Conservation (phyloP, 495 filamentous ascomycete species). For the Penicillium tannophilum region DNA sequence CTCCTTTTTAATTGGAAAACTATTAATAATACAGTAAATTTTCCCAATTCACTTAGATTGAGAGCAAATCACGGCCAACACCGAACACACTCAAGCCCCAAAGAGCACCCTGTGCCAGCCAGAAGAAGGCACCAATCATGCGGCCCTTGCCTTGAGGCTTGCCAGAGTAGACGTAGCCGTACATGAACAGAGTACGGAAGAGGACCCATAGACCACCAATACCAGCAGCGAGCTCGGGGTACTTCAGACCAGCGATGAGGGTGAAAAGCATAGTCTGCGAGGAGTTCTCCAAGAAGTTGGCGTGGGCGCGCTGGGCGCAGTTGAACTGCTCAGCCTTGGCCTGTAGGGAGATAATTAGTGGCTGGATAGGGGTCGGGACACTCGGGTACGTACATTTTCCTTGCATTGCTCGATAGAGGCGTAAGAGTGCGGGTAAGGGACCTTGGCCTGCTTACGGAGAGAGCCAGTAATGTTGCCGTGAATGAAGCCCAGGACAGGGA, state of each 20-base stretch:
- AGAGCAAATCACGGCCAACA: slow-evolving; percentile 39
- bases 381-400: slow-evolving; percentile 46
- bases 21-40: background rate
- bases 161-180: slow-evolving; percentile 59
- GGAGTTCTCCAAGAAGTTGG: slow-evolving; percentile 70
- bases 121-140: slow-evolving; percentile 37
- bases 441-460: slow-evolving; percentile 55
- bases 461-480: slow-evolving; percentile 50
- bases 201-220: slow-evolving; percentile 60
- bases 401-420: slow-evolving; percentile 58
- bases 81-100: slow-evolving; percentile 49
- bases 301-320: slow-evolving; percentile 73
- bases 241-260: slow-evolving; percentile 59
- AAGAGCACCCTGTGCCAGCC: slow-evolving; percentile 46
- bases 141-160: slow-evolving; percentile 53
- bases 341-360: slow-evolving; percentile 19
- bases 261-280: slow-evolving; percentile 57
- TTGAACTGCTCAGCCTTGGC: slow-evolving; percentile 56
- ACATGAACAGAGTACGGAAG: slow-evolving; percentile 54
- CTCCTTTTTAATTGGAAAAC: background rate
- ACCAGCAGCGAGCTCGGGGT: slow-evolving; percentile 54
- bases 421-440: slow-evolving; percentile 67
- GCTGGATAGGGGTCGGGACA: slow-evolving; percentile 19
- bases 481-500: slow-evolving; percentile 60
- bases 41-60: slow-evolving; percentile 7